phyloP scores from a whole-genome alignment of 352 stramenopile genomes.

The Phytophthora crassamura region DNA sequence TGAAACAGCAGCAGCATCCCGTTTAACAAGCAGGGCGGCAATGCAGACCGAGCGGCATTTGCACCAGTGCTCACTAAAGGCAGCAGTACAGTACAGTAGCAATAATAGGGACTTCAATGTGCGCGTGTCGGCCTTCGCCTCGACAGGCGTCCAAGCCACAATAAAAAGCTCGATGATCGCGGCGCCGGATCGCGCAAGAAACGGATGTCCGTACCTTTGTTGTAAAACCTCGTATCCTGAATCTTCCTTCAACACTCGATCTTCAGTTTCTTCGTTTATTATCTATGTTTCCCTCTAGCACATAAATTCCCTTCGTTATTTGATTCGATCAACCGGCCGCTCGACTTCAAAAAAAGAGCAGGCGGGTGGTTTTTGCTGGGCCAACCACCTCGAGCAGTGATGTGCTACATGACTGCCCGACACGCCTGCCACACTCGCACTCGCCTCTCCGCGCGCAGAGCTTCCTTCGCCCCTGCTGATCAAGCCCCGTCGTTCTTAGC shows the following conservation, averaged over 20 bases:
- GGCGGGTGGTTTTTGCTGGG: constrained; percentile 28
- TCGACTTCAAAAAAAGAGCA: constrained; percentile 15
- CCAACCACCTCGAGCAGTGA: constrained; percentile 19
- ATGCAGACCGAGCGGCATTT: too few relatives aligned
- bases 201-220: constrained; percentile 32
- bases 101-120: too few relatives aligned
- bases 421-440: constrained; percentile 20
- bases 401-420: constrained; percentile 3
- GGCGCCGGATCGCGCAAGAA: neutral
- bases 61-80: too few relatives aligned
- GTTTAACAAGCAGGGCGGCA: constrained; percentile 1
- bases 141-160: too few relatives aligned
- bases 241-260: constrained; percentile 4
- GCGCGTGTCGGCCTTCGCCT: too few relatives aligned
- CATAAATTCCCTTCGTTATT: neutral
- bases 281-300: too few relatives aligned
- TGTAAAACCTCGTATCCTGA: constrained; percentile 18
- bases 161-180: neutral
- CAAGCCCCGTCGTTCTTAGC: constrained; percentile 2
- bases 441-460: constrained; percentile 16
- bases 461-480: constrained; percentile 6
- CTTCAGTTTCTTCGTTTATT: too few relatives aligned
- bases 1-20: neutral
- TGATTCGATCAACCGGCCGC: neutral
- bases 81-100: too few relatives aligned